Evolutionary conservation across 1,284 basidiomycete species (phyloP).

Genomic region (Cutaneotrichosporon cutaneum): DNA sequence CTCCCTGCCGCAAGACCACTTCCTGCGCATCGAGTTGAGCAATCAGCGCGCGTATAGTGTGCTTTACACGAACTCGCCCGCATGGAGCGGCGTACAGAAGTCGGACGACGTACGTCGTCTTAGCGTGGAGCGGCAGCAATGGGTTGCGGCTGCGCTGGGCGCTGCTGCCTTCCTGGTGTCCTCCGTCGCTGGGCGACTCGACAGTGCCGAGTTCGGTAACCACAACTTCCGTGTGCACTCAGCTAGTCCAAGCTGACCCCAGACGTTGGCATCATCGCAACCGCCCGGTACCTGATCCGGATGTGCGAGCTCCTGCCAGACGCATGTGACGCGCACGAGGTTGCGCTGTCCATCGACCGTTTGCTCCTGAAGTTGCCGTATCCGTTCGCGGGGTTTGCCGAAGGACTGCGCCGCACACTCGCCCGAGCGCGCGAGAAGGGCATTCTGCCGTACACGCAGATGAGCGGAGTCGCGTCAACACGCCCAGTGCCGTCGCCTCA

Average conservation of each 20-base stretch:
- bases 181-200: slow-evolving; percentile 8
- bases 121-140: slow-evolving; percentile 16
- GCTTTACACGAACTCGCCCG: slow-evolving; percentile 21
- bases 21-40: slow-evolving; percentile 28
- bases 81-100: slow-evolving; percentile 22
- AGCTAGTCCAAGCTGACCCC: not conserved
- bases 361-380: slow-evolving; percentile 23
- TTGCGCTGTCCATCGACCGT: slow-evolving; percentile 25
- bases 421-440: slow-evolving; percentile 20
- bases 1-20: slow-evolving; percentile 21
- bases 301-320: slow-evolving; percentile 25
- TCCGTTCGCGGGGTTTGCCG: slow-evolving; percentile 14
- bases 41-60: slow-evolving; percentile 22
- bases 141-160: slow-evolving; percentile 18
- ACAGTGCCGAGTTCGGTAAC: slow-evolving; percentile 18
- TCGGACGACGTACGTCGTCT: slow-evolving; percentile 17
- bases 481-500: slow-evolving; percentile 6
- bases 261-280: slow-evolving; percentile 27
- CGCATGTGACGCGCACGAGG: slow-evolving; percentile 17
- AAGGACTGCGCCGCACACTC: slow-evolving; percentile 22
- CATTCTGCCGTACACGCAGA: slow-evolving; percentile 17
- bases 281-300: slow-evolving; percentile 26
- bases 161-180: slow-evolving; percentile 18
- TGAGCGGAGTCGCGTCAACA: slow-evolving; percentile 12
- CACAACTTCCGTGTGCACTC: slow-evolving; percentile 23